phyloP scores from a whole-genome alignment of 768 basidiomycete genomes.

The Serendipita sp. region DNA sequence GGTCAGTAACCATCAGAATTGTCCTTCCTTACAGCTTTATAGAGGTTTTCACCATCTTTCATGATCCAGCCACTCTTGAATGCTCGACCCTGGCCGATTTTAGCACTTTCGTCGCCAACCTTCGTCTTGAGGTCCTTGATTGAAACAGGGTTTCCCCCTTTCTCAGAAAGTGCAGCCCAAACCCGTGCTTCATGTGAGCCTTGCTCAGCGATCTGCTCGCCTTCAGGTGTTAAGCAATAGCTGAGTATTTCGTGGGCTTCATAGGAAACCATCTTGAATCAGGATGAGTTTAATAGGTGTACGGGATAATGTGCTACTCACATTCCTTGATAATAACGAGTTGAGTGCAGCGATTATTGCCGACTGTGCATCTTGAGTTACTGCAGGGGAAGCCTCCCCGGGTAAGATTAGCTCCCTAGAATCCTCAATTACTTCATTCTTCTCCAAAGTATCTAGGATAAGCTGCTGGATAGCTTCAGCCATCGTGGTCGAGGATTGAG shows the following conservation, averaged over 20 bases:
- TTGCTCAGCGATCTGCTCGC: constrained; percentile 51
- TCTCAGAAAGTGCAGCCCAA: constrained; percentile 65
- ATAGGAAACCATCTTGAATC: constrained; percentile 62
- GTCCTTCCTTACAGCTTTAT: constrained; percentile 55
- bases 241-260: constrained; percentile 59
- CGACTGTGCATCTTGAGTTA: constrained; percentile 63
- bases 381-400: constrained; percentile 38
- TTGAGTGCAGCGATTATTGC: constrained; percentile 80
- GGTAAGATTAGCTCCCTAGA: constrained; percentile 54
- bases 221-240: constrained; percentile 70
- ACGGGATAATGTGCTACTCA: constrained; percentile 16
- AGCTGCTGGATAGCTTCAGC: constrained; percentile 60
- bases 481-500: constrained; percentile 31
- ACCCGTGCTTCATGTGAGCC: constrained; percentile 95
- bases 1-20: not conserved
- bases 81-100: constrained; percentile 86
- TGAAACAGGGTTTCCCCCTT: constrained; percentile 54
- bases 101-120: constrained; percentile 77
- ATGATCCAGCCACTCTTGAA: constrained; percentile 96
- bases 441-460: constrained; percentile 55
- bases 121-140: constrained; percentile 50
- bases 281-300: not conserved
- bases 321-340: constrained; percentile 75
- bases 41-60: constrained; percentile 77
- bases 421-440: constrained; percentile 40